Conservation (phyloP, 2,329 filamentous ascomycete species). For the Fusarium napiforme region DNA sequence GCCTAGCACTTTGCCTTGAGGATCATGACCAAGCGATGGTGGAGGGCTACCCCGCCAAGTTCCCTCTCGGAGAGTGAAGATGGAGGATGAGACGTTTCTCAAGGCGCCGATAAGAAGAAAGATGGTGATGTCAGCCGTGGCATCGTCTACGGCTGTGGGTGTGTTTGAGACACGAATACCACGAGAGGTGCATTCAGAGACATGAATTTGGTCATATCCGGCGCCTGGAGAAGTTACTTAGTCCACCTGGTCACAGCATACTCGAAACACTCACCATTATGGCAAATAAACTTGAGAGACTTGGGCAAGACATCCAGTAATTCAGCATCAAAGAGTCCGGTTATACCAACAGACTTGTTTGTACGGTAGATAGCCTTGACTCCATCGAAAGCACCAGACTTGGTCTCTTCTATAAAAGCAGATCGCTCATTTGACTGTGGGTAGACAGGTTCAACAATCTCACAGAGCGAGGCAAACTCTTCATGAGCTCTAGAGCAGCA, state of each 20-base stretch:
- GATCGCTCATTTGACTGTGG: conserved; percentile 70
- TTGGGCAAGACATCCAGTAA: conserved; percentile 68
- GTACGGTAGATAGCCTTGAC: conserved; percentile 76
- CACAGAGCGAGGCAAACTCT: conserved; percentile 70
- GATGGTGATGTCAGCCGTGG: conserved; percentile 83
- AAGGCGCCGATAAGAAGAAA: conserved; percentile 85
- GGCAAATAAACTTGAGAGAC: conserved; percentile 67
- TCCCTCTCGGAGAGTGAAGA: conserved; percentile 72
- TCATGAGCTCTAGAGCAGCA: conserved; percentile 42
- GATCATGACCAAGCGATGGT: conserved; percentile 76
- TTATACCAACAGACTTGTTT: conserved; percentile 71
- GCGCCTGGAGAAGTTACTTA: conserved; percentile 64
- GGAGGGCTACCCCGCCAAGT: conserved; percentile 72
- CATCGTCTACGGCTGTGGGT: conserved; percentile 82
- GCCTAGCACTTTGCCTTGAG: conserved; percentile 80
- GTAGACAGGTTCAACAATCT: conserved; percentile 72
- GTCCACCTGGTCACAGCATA: background rate
- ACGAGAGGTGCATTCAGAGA: conserved; percentile 74
- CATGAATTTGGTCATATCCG: conserved; percentile 86
- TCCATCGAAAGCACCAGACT: conserved; percentile 72
- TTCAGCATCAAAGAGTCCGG: conserved; percentile 77
- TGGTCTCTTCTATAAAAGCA: conserved; percentile 76
- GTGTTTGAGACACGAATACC: conserved; percentile 81
- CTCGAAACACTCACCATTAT: conserved; percentile 63
- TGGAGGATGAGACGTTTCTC: conserved; percentile 75